phyloP scores from a whole-genome alignment of 306 rosid genomes.

The Castanea sativa region DNA sequence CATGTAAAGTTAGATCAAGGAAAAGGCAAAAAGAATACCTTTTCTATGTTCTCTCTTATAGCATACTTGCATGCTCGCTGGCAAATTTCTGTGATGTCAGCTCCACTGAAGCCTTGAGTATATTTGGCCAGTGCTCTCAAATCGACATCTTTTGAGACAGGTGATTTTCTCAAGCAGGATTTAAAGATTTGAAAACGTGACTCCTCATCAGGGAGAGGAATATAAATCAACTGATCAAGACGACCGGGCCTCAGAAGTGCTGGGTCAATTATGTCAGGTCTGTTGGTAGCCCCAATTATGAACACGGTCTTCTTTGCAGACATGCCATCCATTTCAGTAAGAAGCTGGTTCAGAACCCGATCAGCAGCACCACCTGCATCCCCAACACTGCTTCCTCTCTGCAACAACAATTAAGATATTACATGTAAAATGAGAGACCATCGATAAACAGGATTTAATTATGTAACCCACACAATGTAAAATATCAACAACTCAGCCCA shows the following conservation, averaged over 20 bases:
- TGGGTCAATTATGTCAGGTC: conserved; percentile 60
- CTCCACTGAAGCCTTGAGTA: conserved; percentile 62
- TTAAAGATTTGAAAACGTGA: conserved; percentile 49
- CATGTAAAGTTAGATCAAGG: neutral
- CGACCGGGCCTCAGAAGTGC: conserved; percentile 65
- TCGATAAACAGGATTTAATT: neutral
- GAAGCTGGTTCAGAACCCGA: conserved; percentile 54
- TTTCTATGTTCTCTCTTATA: conserved; percentile 60
- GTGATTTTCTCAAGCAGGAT: conserved; percentile 62
- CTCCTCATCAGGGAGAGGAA: conserved; percentile 62
- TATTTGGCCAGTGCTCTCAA: conserved; percentile 47
- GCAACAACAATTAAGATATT: conserved; percentile 12
- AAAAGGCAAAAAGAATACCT: conserved; percentile 29
- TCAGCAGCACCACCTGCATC: conserved; percentile 64
- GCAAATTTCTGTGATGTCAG: conserved; percentile 59
- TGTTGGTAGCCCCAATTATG: conserved; percentile 61
- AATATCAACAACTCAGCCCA: neutral
- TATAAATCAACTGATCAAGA: conserved; percentile 56
- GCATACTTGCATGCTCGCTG: conserved; percentile 64
- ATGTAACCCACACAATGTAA: neutral
- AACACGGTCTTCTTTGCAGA: conserved; percentile 56
- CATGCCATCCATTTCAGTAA: conserved; percentile 69
- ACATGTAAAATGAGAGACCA: neutral
- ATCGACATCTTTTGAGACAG: conserved; percentile 51
- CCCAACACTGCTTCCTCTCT: conserved; percentile 54